These are phyloP conservation scores for Malus fusca DNA, from an alignment of 306 rosid species.

Conservation along the genomic window DNA sequence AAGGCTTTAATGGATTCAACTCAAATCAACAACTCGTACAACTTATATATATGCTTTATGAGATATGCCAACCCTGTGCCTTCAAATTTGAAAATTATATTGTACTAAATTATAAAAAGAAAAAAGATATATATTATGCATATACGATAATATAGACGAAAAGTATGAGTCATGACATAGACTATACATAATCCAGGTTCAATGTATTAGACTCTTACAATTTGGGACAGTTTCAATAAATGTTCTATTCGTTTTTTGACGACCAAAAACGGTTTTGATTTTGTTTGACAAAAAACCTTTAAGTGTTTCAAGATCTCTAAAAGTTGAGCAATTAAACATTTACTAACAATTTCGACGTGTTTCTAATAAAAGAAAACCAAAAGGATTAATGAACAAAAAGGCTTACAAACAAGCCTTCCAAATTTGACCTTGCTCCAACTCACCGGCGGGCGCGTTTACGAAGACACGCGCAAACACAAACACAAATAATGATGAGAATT, in stretches of 20 bases:
- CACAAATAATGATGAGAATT: background rate
- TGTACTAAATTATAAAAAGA: background rate
- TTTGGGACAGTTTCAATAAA: background rate
- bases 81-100: background rate
- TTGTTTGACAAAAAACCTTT: background rate
- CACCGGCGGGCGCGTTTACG: background rate
- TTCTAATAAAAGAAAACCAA: background rate
- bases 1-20: background rate
- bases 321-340: background rate
- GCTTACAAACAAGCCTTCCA: background rate
- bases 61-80: background rate
- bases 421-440: background rate
- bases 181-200: background rate
- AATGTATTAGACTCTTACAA: background rate
- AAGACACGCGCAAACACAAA: background rate
- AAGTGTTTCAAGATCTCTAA: background rate
- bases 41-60: background rate
- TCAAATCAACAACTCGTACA: background rate
- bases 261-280: background rate
- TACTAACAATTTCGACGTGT: too few relatives aligned
- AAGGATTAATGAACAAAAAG: background rate
- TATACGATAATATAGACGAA: background rate
- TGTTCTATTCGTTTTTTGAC: background rate
- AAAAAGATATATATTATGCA: background rate
- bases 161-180: background rate